Evolutionary conservation across 148 eudicot species (phyloP).

Genomic region (Rhododendron simsii): DNA sequence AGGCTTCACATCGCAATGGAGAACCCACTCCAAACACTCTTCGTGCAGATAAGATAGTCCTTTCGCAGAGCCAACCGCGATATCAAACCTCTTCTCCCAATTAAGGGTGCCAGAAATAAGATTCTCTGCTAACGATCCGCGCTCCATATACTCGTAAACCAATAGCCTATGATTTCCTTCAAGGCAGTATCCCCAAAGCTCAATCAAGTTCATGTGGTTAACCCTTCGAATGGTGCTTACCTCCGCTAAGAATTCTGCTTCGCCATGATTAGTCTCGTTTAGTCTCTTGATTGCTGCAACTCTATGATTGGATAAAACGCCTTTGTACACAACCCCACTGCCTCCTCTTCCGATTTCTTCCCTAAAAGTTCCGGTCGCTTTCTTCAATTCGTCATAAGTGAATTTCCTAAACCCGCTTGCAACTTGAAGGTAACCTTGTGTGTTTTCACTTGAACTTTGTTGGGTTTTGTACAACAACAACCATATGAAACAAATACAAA

Average conservation of each 20-base stretch:
- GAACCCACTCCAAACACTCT: conserved; percentile 23
- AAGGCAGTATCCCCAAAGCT: conserved; percentile 16
- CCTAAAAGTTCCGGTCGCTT: conserved; percentile 16
- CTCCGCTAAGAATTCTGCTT: conserved; percentile 20
- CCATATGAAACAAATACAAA: conserved; percentile 1
- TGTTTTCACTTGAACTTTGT: not conserved
- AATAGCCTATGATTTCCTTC: conserved; percentile 11
- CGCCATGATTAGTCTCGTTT: conserved; percentile 19
- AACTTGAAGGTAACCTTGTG: conserved; percentile 15
- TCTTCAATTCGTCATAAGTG: conserved; percentile 27
- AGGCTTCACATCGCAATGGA: conserved; percentile 21
- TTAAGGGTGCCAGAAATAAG: not conserved
- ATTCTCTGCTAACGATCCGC: conserved; percentile 11
- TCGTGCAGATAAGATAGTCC: conserved; percentile 18
- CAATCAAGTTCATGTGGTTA: conserved; percentile 26
- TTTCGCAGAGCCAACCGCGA: conserved; percentile 16
- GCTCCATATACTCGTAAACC: conserved; percentile 18
- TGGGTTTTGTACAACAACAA: not conserved
- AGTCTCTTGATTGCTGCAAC: conserved; percentile 26
- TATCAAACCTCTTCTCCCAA: conserved; percentile 11
- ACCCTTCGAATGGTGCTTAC: conserved; percentile 10
- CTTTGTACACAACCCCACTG: conserved; percentile 15
- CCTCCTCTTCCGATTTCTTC: conserved; percentile 34
- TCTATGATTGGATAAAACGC: conserved; percentile 3
- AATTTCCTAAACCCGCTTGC: conserved; percentile 31